These are phyloP conservation scores for Zizania latifolia DNA, from an alignment of 176 grass and related monocot genomes.

Conservation along the genomic window DNA sequence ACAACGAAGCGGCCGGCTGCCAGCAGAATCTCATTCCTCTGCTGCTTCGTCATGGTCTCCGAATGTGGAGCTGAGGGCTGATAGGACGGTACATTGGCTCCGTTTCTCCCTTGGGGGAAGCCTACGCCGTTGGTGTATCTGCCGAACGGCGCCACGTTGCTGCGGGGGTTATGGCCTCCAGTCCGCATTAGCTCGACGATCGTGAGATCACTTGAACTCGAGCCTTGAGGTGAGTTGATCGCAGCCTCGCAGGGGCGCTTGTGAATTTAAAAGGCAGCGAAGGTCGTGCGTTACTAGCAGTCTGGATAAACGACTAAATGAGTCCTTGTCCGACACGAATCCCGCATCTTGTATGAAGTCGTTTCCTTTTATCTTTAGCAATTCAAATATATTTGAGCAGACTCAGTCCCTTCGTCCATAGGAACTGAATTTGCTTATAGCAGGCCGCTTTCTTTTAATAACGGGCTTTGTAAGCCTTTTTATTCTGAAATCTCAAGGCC, in stretches of 20 bases:
- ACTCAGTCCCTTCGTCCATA: background rate
- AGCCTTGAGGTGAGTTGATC: background rate
- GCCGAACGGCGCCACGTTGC: background rate
- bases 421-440: background rate
- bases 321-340: background rate
- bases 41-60: background rate
- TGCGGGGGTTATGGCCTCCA: background rate
- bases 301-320: background rate
- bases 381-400: background rate
- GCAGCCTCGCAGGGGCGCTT: background rate
- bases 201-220: background rate
- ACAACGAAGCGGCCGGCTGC: slow-evolving; percentile 25
- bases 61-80: background rate
- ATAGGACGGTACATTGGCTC: background rate
- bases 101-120: background rate
- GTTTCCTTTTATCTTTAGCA: no score
- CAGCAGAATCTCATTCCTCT: background rate
- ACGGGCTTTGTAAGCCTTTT: background rate
- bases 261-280: background rate
- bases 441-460: no score
- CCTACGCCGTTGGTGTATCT: background rate
- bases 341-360: background rate
- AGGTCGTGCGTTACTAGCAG: background rate
- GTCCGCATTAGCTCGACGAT: background rate
- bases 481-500: background rate